These are phyloP conservation scores for Colletotrichum acutatum DNA, from an alignment of 2,329 filamentous ascomycete genomes.

Conservation along the genomic window DNA sequence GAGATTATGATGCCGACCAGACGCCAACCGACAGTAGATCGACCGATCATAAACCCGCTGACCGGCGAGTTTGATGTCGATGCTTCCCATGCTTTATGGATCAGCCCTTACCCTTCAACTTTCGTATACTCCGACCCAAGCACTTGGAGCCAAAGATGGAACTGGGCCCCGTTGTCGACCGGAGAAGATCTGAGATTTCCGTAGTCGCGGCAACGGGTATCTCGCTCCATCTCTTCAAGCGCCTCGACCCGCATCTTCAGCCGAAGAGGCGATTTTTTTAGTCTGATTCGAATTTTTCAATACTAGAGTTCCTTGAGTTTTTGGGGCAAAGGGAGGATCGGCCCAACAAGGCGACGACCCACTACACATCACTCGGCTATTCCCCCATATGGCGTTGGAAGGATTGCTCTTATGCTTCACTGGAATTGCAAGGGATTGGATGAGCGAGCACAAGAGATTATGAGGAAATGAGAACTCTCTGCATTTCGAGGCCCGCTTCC, in stretches of 20 bases:
- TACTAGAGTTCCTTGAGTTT: constrained; percentile 4
- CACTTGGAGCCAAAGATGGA: not conserved
- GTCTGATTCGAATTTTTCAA: not conserved
- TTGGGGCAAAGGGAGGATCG: constrained; percentile 5
- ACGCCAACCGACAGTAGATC: not conserved
- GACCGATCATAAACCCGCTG: not conserved
- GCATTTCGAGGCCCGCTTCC: constrained; percentile 17
- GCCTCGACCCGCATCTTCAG: not conserved
- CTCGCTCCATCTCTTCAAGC: not conserved
- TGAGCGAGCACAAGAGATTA: constrained; percentile 25
- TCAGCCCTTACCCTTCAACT: not conserved
- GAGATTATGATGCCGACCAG: not conserved
- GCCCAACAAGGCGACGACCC: not conserved
- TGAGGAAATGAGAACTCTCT: constrained; percentile 27
- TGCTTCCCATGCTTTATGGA: not conserved
- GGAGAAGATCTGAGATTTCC: not conserved
- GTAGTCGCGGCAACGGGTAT: not conserved
- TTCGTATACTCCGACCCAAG: not conserved
- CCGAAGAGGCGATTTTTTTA: not conserved
- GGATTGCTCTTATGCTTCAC: constrained; percentile 3
- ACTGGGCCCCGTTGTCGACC: not conserved
- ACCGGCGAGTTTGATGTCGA: not conserved
- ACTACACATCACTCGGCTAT: constrained; percentile 17
- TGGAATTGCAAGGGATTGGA: constrained; percentile 5
- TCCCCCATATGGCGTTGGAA: constrained; percentile 26